Percentiles rank a stretch among this genome's conserved stretches.
These are phyloP conservation scores for Gossypium arboreum DNA, from an alignment of 345 rosid species.

Conservation along the genomic window DNA sequence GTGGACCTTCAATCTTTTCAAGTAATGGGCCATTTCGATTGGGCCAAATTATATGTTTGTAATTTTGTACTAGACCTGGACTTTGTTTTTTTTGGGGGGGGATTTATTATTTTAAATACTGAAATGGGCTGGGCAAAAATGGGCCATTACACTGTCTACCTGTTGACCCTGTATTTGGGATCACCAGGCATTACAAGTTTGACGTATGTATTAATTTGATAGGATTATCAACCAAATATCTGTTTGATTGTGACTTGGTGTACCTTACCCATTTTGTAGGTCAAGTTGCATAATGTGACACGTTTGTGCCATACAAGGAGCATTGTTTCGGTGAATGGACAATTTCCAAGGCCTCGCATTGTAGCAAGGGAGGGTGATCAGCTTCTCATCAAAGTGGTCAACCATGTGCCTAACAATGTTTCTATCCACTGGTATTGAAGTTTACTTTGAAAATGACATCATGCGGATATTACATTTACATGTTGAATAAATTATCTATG, in stretches of 20 bases:
- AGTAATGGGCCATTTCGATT: no score
- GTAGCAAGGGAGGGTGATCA: slow-evolving; percentile 61
- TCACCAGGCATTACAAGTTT: slow-evolving; percentile 68
- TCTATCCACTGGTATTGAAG: slow-evolving; percentile 48
- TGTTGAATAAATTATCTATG: neutral
- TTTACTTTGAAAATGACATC: neutral
- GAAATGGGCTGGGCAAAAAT: no score
- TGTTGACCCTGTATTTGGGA: slow-evolving; percentile 41
- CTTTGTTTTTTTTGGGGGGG: no score
- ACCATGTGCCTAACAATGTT: slow-evolving; percentile 47
- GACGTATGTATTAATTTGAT: slow-evolving; percentile 38
- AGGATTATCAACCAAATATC: neutral
- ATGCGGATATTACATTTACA: neutral
- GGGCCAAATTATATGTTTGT: no score
- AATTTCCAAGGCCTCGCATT: slow-evolving; percentile 52
- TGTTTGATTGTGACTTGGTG: neutral
- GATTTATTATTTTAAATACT: no score
- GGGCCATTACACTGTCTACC: slow-evolving; percentile 11
- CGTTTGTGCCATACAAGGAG: slow-evolving; percentile 52
- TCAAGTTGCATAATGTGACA: slow-evolving; percentile 41
- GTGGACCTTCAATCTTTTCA: no score
- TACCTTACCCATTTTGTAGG: slow-evolving; percentile 20
- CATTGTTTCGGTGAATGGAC: slow-evolving; percentile 53
- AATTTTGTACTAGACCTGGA: no score
- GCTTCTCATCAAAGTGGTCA: slow-evolving; percentile 45